Percentiles rank a stretch among this genome's conserved stretches.
Conservation (phyloP, 75 land plant genomes). For the Picea glauca region DNA sequence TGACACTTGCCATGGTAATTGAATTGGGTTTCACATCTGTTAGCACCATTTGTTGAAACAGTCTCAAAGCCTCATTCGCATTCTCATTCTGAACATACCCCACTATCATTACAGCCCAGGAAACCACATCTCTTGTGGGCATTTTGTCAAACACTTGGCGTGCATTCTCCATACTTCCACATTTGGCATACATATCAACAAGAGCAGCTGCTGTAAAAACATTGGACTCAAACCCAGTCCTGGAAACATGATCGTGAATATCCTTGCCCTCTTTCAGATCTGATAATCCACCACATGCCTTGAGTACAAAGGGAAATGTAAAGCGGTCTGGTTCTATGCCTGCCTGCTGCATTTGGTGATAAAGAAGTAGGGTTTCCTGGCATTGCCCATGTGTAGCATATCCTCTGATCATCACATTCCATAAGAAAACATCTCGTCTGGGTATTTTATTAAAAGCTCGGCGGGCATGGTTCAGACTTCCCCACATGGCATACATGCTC, state of each 20-base stretch:
- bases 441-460: constrained; percentile 40
- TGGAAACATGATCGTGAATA: constrained; percentile 4
- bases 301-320: constrained; percentile 24
- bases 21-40: not conserved
- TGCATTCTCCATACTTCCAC: not conserved
- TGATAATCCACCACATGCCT: constrained; percentile 21
- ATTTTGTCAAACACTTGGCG: not conserved
- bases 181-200: constrained; percentile 4
- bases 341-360: constrained; percentile 22
- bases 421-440: constrained; percentile 41
- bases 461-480: constrained; percentile 15
- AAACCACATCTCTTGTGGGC: not conserved
- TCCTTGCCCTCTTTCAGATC: constrained; percentile 1
- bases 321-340: constrained; percentile 30
- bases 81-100: constrained; percentile 10
- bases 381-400: constrained; percentile 19
- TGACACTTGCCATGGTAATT: not conserved
- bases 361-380: constrained; percentile 24
- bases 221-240: not conserved
- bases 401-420: constrained; percentile 46
- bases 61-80: not conserved
- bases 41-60: not conserved
- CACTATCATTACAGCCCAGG: constrained; percentile 10
- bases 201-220: not conserved
- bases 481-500: constrained; percentile 41